These are phyloP conservation scores for Annulohypoxylon truncatum DNA, from an alignment of 2,329 filamentous ascomycete genomes.

Conservation along the genomic window DNA sequence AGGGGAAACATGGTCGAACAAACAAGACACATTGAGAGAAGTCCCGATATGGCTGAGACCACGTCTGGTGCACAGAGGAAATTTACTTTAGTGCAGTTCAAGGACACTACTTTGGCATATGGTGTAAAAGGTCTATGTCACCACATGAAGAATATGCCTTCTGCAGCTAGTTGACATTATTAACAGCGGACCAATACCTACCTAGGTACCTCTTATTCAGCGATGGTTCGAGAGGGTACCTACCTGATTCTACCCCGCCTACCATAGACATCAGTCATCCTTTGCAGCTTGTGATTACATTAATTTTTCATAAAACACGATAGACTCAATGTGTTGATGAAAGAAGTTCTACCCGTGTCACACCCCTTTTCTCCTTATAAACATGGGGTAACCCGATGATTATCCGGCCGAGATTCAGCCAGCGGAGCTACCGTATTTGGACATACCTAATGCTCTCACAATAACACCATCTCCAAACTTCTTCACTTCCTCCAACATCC, in stretches of 20 bases:
- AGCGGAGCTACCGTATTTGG: slow-evolving; percentile 25
- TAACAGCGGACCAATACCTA: too few relatives aligned
- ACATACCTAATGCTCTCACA: not conserved
- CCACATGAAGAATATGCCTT: too few relatives aligned
- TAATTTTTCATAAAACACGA: too few relatives aligned
- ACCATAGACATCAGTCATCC: too few relatives aligned
- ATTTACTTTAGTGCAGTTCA: not conserved
- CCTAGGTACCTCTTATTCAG: too few relatives aligned
- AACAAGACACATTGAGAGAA: not conserved
- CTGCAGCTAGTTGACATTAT: too few relatives aligned
- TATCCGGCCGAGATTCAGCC: slow-evolving; percentile 16
- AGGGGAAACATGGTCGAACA: not conserved
- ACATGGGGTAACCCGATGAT: slow-evolving; percentile 16
- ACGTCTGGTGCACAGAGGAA: not conserved
- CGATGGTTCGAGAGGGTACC: too few relatives aligned
- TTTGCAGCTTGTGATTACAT: too few relatives aligned
- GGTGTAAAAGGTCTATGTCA: too few relatives aligned
- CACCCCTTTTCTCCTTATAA: not conserved
- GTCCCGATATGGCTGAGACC: not conserved
- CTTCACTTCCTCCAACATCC: not conserved
- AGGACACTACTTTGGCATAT: too few relatives aligned
- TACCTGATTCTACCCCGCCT: too few relatives aligned
- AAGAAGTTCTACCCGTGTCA: not conserved
- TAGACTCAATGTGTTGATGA: too few relatives aligned
- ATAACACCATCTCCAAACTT: not conserved